Evolutionary conservation across 108 stramenopile genomes (phyloP), one percentile per base, ranked within the genome.

Genomic region (Nitzschia sp.): DNA sequence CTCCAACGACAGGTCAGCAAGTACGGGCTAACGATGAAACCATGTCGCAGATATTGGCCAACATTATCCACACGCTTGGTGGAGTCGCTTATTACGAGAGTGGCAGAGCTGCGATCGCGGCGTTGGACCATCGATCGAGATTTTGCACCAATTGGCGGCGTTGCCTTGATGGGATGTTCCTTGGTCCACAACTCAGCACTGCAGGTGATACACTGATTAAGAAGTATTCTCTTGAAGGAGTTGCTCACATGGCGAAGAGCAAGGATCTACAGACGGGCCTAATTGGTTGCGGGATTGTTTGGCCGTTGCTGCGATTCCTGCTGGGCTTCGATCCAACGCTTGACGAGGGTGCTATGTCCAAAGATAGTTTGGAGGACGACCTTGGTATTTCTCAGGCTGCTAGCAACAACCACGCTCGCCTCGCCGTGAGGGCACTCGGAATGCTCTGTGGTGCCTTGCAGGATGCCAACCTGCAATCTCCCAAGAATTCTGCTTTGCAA

Each of bases 241-340:
- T 90, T 42, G 67, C 80, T 15, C 75, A 82, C 38, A 77, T 90
- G 72, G 74, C 84, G 9, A 70, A 61, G 55, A 48, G 61, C 24
- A 32, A 36, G 3, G 30, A 59, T 19, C 59, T 94, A 31, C 93
- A 94, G 66, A 42, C 56, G 11, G 25, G 35, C n/a, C 34, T 94
- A 11, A 72, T 87, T 31, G 72, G 75, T 32, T 56, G 70, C 33
- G 89, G 93, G 15, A 68, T 87, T 31, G 42, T 87, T 54, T 94
- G 88, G 88, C 78, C 81, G 9, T 60, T 91, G 27, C 34, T 85
- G 28, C 68, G 71, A 42, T 73, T 67, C 24, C 57, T 87, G 1
- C 74, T 94, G 9, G 55, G 59, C 19, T 94, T 72, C 65, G 89
- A 94, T 72, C 75, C 77, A 19, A 86, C 93, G 1, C 62, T 90